A percentile compares a stretch with the other conserved stretches of the same genome.
These are phyloP conservation scores for Globisporangium nodosum DNA, from an alignment of 352 stramenopile genomes.

Conservation along the genomic window DNA sequence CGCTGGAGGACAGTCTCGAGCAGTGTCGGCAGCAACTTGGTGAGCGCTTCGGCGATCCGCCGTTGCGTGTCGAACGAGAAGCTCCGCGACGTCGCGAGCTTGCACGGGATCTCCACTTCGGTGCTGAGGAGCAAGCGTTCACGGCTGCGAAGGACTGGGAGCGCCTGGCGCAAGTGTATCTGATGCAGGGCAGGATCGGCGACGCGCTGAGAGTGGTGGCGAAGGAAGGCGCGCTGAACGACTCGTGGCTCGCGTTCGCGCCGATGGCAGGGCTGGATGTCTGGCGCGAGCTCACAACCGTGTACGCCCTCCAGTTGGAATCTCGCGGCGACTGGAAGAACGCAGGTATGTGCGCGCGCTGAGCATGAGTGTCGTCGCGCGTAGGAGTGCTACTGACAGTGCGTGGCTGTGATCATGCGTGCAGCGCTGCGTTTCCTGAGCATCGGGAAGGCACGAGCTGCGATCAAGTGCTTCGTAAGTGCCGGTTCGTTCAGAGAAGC, in stretches of 20 bases:
- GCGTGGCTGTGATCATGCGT: background rate
- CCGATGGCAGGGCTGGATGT: constrained; percentile 69
- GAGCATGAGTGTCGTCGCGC: constrained; percentile 20
- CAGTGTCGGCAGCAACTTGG: constrained; percentile 13
- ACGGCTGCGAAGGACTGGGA: constrained; percentile 44
- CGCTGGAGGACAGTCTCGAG: constrained; percentile 14
- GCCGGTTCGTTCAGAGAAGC: constrained; percentile 48
- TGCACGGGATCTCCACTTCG: background rate
- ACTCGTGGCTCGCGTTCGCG: constrained; percentile 58
- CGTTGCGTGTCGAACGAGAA: background rate
- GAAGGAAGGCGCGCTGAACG: constrained; percentile 33
- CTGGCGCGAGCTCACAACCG: constrained; percentile 56
- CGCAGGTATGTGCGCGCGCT: constrained; percentile 28
- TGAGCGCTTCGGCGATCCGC: background rate
- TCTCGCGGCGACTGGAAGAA: constrained; percentile 33
- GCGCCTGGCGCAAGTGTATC: constrained; percentile 31
- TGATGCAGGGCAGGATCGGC: constrained; percentile 46
- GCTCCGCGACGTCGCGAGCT: background rate
- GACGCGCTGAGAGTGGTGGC: constrained; percentile 58
- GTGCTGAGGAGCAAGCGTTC: constrained; percentile 20
- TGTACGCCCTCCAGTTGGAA: constrained; percentile 59
- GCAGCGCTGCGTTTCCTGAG: constrained; percentile 54
- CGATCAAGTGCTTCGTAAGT: constrained; percentile 32
- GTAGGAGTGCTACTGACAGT: background rate
- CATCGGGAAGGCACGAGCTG: constrained; percentile 49